Conservation (phyloP, 1,284 basidiomycete genomes). For the Trichosporon ovoides region DNA sequence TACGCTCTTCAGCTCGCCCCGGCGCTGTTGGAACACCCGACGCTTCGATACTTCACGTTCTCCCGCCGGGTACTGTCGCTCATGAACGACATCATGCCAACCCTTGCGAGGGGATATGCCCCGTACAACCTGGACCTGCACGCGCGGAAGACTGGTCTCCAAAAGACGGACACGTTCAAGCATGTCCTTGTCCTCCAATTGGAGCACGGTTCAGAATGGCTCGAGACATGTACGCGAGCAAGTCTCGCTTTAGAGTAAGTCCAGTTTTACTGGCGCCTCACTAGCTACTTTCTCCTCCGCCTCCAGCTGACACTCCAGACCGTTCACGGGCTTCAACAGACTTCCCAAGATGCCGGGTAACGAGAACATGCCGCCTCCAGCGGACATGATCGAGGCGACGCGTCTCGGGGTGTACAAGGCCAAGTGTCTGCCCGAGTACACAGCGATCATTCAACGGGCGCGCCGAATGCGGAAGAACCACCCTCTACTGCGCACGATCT, state of each 20-base stretch:
- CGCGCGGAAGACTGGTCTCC: conserved; percentile 12
- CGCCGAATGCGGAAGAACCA: conserved; percentile 46
- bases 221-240: conserved; percentile 32
- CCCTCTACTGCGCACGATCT: conserved; percentile 43
- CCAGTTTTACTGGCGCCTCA: no score
- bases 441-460: conserved; percentile 46
- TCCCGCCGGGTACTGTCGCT: conserved; percentile 37
- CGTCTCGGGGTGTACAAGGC: conserved; percentile 43
- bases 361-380: conserved; percentile 46
- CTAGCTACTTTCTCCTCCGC: not conserved
- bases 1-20: conserved; percentile 38
- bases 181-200: conserved; percentile 46
- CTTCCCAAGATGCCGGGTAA: conserved; percentile 44
- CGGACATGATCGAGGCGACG: conserved; percentile 36
- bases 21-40: conserved; percentile 36
- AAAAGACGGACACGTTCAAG: conserved; percentile 29
- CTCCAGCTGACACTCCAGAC: conserved; percentile 24
- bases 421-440: conserved; percentile 42
- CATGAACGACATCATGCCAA: conserved; percentile 34
- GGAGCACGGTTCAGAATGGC: conserved; percentile 30
- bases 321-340: conserved; percentile 47
- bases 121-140: conserved; percentile 31
- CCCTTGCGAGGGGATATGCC: conserved; percentile 27
- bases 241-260: conserved; percentile 36
- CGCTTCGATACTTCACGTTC: conserved; percentile 44